Evolutionary conservation across 2,329 filamentous ascomycete species (phyloP), one percentile per base, ranked within the genome.

Genomic region (Fusarium bactridioides): DNA sequence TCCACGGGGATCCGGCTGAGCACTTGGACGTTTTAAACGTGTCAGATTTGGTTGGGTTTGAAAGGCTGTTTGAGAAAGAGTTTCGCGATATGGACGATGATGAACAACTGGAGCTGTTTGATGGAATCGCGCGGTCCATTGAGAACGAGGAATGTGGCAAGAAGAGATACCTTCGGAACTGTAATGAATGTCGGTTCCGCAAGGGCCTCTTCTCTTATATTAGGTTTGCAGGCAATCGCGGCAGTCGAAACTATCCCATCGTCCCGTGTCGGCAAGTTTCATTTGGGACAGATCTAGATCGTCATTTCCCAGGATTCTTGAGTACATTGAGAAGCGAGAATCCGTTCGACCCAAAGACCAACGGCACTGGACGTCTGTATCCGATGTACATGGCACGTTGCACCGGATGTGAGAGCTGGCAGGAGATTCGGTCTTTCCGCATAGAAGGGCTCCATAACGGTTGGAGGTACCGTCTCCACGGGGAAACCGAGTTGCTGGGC

Each of bases 331-430:
- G 47, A 4, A 23, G n/a, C 21, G 41, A 64, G 21, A 38, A 25
- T 3, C 64, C 57, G 2, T 3, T 4, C 3, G 55, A 25, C 10
- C 19, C 35, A 10, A 16, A 16, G 0, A 37, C 51, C 3, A 7
- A 33, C 4, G 29, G 2, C 7, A 23, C 23, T n/a, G 25, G 43
- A 2, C 31, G 40, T 9, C 38, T 29, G 5, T 67, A 61, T 59
- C 19, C 56, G 1, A 66, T 74, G 61, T 61, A 61, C 25, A 74
- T 75, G 72, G 54, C 44, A 1, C 62, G 70, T 1, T 75, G 72
- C 40, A 31, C 54, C 6, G 23, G n/a, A 29, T 75, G 72, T 9
- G 29, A 40, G n/a, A n/a, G 44, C 13, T 75, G 73, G 72, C 60
- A 72, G 41, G 73, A 75, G 21, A 6, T 72, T 2, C 60, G 72